Evolutionary conservation across 202 grass and related monocot genomes (phyloP).

Genomic region (Bolboschoenoplectus hybrid): DNA sequence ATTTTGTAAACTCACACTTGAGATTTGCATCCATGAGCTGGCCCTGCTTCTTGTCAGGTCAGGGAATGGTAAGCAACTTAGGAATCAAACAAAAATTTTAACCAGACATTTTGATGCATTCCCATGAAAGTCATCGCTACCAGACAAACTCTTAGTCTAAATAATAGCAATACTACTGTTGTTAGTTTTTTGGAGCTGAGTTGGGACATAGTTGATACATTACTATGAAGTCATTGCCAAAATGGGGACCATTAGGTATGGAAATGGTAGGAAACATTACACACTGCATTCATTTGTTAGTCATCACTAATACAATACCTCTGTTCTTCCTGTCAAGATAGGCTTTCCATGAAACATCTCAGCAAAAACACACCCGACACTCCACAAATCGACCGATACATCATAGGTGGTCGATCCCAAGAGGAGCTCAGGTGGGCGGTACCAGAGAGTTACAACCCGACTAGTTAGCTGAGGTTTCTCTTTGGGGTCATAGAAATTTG

Average conservation of each 20-base stretch:
- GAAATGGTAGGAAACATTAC: slow-evolving; percentile 4
- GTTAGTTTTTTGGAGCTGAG: neutral
- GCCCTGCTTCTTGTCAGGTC: too few species aligned
- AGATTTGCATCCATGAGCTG: slow-evolving; percentile 1
- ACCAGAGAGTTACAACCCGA: slow-evolving; percentile 97
- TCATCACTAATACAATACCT: slow-evolving; percentile 52
- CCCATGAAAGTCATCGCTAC: neutral
- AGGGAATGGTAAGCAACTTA: neutral
- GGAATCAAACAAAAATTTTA: neutral
- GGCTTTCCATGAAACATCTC: slow-evolving; percentile 78
- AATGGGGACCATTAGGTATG: neutral
- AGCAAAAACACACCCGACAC: slow-evolving; percentile 90
- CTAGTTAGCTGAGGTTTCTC: slow-evolving; percentile 75
- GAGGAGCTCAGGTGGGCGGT: slow-evolving; percentile 89
- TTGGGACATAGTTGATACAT: slow-evolving; percentile 3
- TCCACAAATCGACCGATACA: slow-evolving; percentile 92
- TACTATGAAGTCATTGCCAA: neutral
- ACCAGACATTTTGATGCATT: neutral
- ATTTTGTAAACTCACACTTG: slow-evolving; percentile 1
- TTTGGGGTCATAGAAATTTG: slow-evolving; percentile 68
- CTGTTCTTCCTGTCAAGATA: slow-evolving; percentile 90
- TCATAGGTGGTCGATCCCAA: slow-evolving; percentile 95
- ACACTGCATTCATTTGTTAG: neutral
- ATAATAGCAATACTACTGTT: slow-evolving; percentile 8
- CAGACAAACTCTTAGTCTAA: neutral